Evolutionary conservation across 2,329 filamentous ascomycete species (phyloP), one percentile per base, ranked within the genome.

Genomic region (Calonectria naviculata): DNA sequence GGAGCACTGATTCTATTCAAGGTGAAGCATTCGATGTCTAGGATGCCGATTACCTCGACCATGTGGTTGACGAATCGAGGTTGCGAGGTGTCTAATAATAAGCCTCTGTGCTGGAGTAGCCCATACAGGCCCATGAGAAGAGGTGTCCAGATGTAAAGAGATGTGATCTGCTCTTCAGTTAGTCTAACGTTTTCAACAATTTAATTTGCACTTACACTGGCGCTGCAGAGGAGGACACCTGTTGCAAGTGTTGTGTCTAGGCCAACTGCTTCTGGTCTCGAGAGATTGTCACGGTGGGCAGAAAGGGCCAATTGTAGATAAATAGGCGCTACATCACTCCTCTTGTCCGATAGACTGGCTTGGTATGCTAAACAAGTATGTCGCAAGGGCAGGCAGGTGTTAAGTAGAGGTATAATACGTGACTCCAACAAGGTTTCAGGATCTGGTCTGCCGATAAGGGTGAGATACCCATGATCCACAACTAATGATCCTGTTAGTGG

Each of bases 101-200:
- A 29, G 8, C 42, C 42, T 41, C 67, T 34, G 8, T 69, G 61
- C 28, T 69, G 26, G 7, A 69, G 47, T 24, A 69, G 49, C 7
- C 19, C 60, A n/a, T 41, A 9, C 1, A 69, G 24, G 24, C 67
- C 67, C 19, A 29, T 49, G 10, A 69, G 24, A 9, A 69, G 49
- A 1, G 67, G 67, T 19, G 67, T 69, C 67, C 67, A 69, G n/a
- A 65, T 69, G 41, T 69, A 69, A 5, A 65, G 21, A 9, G 60
- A 64, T 12, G 47, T 29, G 24, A 69, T 69, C 67, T 69, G 24
- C 5, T 47, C 5, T 5, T 8, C 15, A 5, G 38, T 67, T 9
- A 65, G 31, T 38, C 13, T 3, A 15, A 26, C n/a, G 12, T 12
- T 24, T 47, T 2, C 9, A 15, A 13, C 19, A 28, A 52, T 21